These are phyloP conservation scores for Candida vaughaniae DNA, from an alignment of 805 yeast species.

Conservation along the genomic window DNA sequence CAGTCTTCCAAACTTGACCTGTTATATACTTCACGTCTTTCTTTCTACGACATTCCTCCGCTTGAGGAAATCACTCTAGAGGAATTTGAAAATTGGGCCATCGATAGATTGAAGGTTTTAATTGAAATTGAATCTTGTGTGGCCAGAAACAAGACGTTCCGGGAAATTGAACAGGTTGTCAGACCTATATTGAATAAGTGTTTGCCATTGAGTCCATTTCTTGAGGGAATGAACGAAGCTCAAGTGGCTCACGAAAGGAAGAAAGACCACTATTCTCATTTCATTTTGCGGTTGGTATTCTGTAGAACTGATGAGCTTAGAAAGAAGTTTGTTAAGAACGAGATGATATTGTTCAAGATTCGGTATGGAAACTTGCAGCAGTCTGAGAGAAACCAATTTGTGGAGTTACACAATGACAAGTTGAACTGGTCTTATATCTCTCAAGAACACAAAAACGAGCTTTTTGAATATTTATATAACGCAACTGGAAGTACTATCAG, in stretches of 20 bases:
- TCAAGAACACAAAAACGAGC: slow-evolving; percentile 55
- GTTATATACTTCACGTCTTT: slow-evolving; percentile 55
- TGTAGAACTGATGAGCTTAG: slow-evolving; percentile 85
- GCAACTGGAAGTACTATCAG: slow-evolving; percentile 51
- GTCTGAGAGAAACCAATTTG: slow-evolving; percentile 68
- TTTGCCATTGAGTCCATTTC: slow-evolving; percentile 55
- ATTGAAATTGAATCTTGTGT: slow-evolving; percentile 79
- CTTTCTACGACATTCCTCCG: slow-evolving; percentile 79
- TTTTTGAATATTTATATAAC: slow-evolving; percentile 50
- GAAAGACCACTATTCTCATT: slow-evolving; percentile 93
- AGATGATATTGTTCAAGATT: slow-evolving; percentile 68
- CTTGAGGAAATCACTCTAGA: slow-evolving; percentile 83
- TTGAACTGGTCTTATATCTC: slow-evolving; percentile 71
- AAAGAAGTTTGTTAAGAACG: slow-evolving; percentile 74
- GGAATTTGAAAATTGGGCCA: slow-evolving; percentile 94
- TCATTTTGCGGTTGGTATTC: slow-evolving; percentile 81
- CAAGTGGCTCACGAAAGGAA: slow-evolving; percentile 57
- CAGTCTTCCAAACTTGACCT: slow-evolving; percentile 28
- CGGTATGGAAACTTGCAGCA: slow-evolving; percentile 65
- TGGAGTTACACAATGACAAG: slow-evolving; percentile 51
- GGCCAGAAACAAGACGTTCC: slow-evolving; percentile 59
- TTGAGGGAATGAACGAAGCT: slow-evolving; percentile 29
- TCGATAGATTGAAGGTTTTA: slow-evolving; percentile 80
- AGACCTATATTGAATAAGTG: slow-evolving; percentile 63
- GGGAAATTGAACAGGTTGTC: slow-evolving; percentile 64